A percentile compares a stretch with the other conserved stretches of the same genome.
Evolutionary conservation across 2,329 filamentous ascomycete species (phyloP).

Genomic region (Ophiocordyceps robertsii): DNA sequence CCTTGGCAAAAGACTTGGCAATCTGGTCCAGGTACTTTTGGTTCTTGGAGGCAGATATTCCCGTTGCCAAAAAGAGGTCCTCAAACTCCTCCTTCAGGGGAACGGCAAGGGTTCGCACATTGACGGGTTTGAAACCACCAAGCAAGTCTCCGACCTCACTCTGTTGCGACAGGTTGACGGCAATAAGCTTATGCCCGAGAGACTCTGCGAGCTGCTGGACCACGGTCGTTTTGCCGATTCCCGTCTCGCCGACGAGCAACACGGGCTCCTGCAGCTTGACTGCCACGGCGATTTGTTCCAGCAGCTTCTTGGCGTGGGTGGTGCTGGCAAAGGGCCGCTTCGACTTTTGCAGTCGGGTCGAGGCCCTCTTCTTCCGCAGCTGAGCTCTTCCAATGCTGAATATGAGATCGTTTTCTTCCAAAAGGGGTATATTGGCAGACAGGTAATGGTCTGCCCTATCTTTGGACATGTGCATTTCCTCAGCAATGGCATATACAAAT

Average conservation of each 20-base stretch:
- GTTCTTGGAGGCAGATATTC: conserved; percentile 79
- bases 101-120: conserved; percentile 72
- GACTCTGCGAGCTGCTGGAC: conserved; percentile 82
- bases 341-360: conserved; percentile 35
- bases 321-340: conserved; percentile 76
- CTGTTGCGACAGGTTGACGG: conserved; percentile 94
- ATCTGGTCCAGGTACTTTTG: conserved; percentile 73
- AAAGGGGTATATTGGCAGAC: conserved; percentile 54
- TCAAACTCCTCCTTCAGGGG: conserved; percentile 92
- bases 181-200: conserved; percentile 74
- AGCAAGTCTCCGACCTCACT: conserved; percentile 93
- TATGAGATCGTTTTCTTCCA: conserved; percentile 44
- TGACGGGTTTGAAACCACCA: conserved; percentile 93
- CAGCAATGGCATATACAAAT: conserved; percentile 60
- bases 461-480: conserved; percentile 76
- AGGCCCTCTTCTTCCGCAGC: conserved; percentile 41
- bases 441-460: conserved; percentile 72
- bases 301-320: conserved; percentile 64
- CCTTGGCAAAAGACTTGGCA: conserved; percentile 63
- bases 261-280: conserved; percentile 78
- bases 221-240: conserved; percentile 94
- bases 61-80: conserved; percentile 70
- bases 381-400: conserved; percentile 54
- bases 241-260: conserved; percentile 93
- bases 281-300: conserved; percentile 80